Evolutionary conservation across 1,284 basidiomycete genomes (phyloP).

Genomic region (Melampsora larici-populina): DNA sequence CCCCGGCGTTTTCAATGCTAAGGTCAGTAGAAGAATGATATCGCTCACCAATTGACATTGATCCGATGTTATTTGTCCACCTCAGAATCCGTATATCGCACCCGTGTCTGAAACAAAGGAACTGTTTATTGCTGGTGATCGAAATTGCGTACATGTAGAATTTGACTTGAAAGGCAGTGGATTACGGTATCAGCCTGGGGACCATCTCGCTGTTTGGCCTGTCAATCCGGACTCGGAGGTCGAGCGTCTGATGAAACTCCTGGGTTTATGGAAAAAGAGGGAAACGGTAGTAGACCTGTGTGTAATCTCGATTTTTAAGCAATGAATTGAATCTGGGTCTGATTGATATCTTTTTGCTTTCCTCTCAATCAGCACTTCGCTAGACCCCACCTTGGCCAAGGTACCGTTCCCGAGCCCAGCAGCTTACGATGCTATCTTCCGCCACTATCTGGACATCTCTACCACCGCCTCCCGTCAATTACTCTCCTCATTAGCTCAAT

Average conservation of each 20-base stretch:
- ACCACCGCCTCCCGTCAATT: constrained; percentile 90
- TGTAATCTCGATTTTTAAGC: not conserved
- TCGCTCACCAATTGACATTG: constrained; percentile 12
- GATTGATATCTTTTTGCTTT: not conserved
- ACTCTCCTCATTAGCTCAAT: constrained; percentile 78
- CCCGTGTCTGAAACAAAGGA: constrained; percentile 75
- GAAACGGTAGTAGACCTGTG: constrained; percentile 75
- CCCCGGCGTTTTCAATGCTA: constrained; percentile 64
- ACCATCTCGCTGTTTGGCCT: constrained; percentile 97
- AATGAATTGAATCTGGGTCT: constrained; percentile 18
- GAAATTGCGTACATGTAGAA: constrained; percentile 94
- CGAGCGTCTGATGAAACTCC: constrained; percentile 75
- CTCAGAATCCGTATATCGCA: constrained; percentile 89
- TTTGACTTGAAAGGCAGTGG: constrained; percentile 91
- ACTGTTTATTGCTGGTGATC: constrained; percentile 74
- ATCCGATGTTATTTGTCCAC: constrained; percentile 18
- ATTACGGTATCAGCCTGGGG: constrained; percentile 96
- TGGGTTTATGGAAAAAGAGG: constrained; percentile 69
- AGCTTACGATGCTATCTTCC: constrained; percentile 87
- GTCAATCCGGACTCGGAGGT: constrained; percentile 89
- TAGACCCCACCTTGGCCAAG: constrained; percentile 95
- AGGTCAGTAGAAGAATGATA: constrained; percentile 77
- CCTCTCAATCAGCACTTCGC: constrained; percentile 62
- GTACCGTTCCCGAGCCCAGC: constrained; percentile 97
- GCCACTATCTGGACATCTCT: constrained; percentile 95